These are phyloP conservation scores for Globisporangium abappressorium DNA, from an alignment of 352 stramenopile species.

Conservation along the genomic window DNA sequence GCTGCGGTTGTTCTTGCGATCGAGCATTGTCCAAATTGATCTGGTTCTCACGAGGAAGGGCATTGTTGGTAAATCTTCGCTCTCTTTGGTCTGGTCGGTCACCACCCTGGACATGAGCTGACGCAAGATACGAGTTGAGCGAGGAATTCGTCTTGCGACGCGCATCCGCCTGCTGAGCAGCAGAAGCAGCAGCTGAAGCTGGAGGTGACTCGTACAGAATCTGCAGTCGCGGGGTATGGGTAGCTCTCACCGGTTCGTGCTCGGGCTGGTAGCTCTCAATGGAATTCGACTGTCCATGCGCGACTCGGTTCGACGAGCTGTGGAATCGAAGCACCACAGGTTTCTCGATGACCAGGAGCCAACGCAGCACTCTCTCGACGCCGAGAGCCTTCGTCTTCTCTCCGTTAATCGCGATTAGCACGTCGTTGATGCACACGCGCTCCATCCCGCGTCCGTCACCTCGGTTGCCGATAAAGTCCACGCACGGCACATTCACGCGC, in stretches of 20 bases:
- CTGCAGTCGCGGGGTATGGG: constrained; percentile 22
- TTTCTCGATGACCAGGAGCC: constrained; percentile 74
- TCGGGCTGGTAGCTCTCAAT: constrained; percentile 28
- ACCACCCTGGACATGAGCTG: constrained; percentile 25
- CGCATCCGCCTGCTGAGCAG: neutral
- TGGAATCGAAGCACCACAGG: constrained; percentile 77
- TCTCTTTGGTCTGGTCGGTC: constrained; percentile 8
- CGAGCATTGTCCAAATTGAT: neutral
- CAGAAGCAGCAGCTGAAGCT: constrained; percentile 1
- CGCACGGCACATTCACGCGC: constrained; percentile 67
- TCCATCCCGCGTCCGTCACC: constrained; percentile 72
- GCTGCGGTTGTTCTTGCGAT: neutral
- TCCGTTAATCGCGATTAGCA: constrained; percentile 78
- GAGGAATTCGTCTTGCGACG: constrained; percentile 8
- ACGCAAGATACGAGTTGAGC: constrained; percentile 14
- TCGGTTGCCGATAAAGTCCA: constrained; percentile 63
- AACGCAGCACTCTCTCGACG: constrained; percentile 72
- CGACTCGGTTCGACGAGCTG: constrained; percentile 67
- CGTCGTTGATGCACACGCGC: constrained; percentile 73
- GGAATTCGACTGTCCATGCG: neutral
- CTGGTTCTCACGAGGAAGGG: constrained; percentile 9
- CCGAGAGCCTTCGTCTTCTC: constrained; percentile 74
- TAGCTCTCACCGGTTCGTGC: constrained; percentile 21
- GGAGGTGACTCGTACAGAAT: constrained; percentile 22
- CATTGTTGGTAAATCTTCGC: constrained; percentile 25